Conservation (phyloP, 2,329 filamentous ascomycete species). For the Paracamarosporium sp. region DNA sequence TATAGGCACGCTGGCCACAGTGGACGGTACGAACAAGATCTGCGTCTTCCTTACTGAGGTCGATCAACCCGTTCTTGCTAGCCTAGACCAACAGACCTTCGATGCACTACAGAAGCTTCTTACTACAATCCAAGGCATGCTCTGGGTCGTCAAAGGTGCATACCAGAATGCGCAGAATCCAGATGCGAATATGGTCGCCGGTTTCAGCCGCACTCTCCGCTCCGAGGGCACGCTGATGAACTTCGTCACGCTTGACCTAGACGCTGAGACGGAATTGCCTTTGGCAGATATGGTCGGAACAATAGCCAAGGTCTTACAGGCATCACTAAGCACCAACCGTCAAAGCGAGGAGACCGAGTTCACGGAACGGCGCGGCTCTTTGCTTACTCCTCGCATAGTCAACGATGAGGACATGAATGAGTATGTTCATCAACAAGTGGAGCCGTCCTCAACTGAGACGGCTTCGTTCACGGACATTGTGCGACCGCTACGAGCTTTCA, state of each 20-base stretch:
- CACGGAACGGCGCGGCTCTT: slow-evolving; percentile 19
- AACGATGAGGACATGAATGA: slow-evolving; percentile 28
- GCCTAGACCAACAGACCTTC: slow-evolving; percentile 10
- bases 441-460: slow-evolving; percentile 24
- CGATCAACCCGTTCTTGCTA: slow-evolving; percentile 11
- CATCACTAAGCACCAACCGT: slow-evolving; percentile 4
- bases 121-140: slow-evolving; percentile 12
- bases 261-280: slow-evolving; percentile 7
- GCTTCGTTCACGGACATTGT: slow-evolving; percentile 16
- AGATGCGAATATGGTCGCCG: slow-evolving; percentile 18
- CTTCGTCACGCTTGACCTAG: slow-evolving; percentile 22
- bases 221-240: slow-evolving; percentile 21
- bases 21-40: slow-evolving; percentile 14
- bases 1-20: not conserved
- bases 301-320: slow-evolving; percentile 19
- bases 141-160: slow-evolving; percentile 19
- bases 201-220: slow-evolving; percentile 19
- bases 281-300: slow-evolving; percentile 3
- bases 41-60: slow-evolving; percentile 19
- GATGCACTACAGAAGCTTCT: slow-evolving; percentile 13
- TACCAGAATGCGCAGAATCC: slow-evolving; percentile 14
- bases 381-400: slow-evolving; percentile 23
- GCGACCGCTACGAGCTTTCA: slow-evolving; percentile 19
- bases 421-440: slow-evolving; percentile 25
- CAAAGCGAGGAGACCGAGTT: slow-evolving; percentile 23